Evolutionary conservation across 1,284 basidiomycete genomes (phyloP).

Genomic region (Ceratobasidium sp.): DNA sequence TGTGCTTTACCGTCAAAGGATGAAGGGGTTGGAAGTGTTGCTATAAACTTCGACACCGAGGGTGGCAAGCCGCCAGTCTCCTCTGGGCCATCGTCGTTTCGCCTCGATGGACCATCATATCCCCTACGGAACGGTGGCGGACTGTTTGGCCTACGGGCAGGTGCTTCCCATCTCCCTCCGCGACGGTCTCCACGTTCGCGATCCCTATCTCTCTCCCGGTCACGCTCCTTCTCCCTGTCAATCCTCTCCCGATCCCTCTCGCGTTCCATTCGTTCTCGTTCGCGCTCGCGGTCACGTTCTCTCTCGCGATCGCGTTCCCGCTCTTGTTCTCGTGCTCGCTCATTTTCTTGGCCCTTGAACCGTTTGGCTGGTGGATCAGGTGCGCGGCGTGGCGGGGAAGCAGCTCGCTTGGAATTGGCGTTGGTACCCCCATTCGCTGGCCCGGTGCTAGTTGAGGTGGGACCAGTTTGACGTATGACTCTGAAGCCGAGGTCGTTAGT

Average conservation of each 20-base stretch:
- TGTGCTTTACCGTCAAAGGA: slow-evolving; percentile 81
- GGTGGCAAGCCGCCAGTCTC: slow-evolving; percentile 67
- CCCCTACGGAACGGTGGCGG: slow-evolving; percentile 38
- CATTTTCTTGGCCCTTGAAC: slow-evolving; percentile 54
- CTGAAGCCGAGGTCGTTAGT: slow-evolving; percentile 84
- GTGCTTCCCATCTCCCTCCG: slow-evolving; percentile 54
- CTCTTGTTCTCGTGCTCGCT: slow-evolving; percentile 53
- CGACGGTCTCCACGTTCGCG: slow-evolving; percentile 54
- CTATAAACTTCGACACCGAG: slow-evolving; percentile 82
- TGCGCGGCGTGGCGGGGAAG: slow-evolving; percentile 57
- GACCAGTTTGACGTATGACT: slow-evolving; percentile 37
- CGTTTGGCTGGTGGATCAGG: slow-evolving; percentile 63
- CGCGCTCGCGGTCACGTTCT: slow-evolving; percentile 54
- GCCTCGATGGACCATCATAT: slow-evolving; percentile 36
- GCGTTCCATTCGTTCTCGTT: slow-evolving; percentile 58
- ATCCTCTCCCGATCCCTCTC: slow-evolving; percentile 61
- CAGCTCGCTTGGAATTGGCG: slow-evolving; percentile 41
- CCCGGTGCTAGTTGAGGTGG: slow-evolving; percentile 47
- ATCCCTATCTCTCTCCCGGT: slow-evolving; percentile 58
- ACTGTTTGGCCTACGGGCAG: slow-evolving; percentile 55
- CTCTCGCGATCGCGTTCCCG: slow-evolving; percentile 60
- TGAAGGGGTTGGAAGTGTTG: slow-evolving; percentile 73
- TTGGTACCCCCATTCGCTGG: slow-evolving; percentile 22
- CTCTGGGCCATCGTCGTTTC: slow-evolving; percentile 52
- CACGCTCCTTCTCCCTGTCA: slow-evolving; percentile 54